Evolutionary conservation across 371 early-diverging fungal species (phyloP).

Genomic region (Mucor sp.): DNA sequence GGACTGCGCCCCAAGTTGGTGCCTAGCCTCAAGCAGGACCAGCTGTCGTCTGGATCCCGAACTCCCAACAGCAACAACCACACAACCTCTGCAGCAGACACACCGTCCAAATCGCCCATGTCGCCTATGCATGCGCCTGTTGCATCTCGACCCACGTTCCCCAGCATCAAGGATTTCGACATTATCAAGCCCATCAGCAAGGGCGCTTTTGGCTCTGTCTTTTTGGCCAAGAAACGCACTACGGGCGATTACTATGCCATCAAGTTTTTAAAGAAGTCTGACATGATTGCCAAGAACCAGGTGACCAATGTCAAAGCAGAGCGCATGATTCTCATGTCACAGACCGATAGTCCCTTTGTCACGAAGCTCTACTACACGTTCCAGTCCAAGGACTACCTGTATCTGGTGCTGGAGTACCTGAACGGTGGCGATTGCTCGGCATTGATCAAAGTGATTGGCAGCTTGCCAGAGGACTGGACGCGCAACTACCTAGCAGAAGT

Average conservation of each 20-base stretch:
- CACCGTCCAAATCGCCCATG: conserved; percentile 36
- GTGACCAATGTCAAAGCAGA: conserved; percentile 91
- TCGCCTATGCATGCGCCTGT: conserved; percentile 52
- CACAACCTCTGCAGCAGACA: not conserved
- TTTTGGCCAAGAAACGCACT: conserved; percentile 80
- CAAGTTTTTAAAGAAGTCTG: conserved; percentile 87
- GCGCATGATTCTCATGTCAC: conserved; percentile 82
- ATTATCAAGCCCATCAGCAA: conserved; percentile 93
- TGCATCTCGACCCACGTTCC: conserved; percentile 46
- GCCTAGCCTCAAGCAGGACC: conserved; percentile 5
- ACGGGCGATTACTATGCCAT: conserved; percentile 92
- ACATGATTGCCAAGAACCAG: conserved; percentile 93
- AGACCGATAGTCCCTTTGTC: conserved; percentile 92
- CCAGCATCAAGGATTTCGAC: conserved; percentile 87
- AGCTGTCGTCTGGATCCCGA: conserved; percentile 13
- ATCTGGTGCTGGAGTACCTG: conserved; percentile 94
- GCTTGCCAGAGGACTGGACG: conserved; percentile 87
- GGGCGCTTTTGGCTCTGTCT: conserved; percentile 92
- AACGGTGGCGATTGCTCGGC: conserved; percentile 98
- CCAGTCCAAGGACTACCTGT: conserved; percentile 89
- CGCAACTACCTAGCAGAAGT: conserved; percentile 95
- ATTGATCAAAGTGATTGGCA: conserved; percentile 83
- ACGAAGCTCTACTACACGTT: conserved; percentile 93
- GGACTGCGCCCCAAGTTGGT: conserved; percentile 22
- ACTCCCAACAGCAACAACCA: conserved; percentile 19